Base-by-base conservation (phyloP, 176 grass and related monocot species). In the Aegilops tauschii region DNA sequence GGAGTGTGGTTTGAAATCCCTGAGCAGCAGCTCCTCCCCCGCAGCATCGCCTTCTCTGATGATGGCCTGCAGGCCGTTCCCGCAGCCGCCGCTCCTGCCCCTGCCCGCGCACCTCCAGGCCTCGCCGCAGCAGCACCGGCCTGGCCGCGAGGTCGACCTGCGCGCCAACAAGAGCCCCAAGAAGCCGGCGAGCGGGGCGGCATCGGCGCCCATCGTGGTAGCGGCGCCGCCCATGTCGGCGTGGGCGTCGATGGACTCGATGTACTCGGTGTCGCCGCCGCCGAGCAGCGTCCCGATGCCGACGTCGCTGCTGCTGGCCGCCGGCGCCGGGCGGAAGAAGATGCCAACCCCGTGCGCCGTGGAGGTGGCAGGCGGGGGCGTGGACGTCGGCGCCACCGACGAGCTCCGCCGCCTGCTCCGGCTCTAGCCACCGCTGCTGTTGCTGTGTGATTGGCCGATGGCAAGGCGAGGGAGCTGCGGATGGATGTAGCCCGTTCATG, bases 231-330 rank as follows among this genome's bases (percentile, higher is more conserved):
- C 73, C 3, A 44, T 44, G 44, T 70, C 31, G 36, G 79, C 17
- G 36, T 92, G 85, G 87, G 25, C 87, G 80, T 64, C 11, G 65
- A 87, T 52, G 80, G 90, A 78, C 59, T 87, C 92, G 7, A 70
- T 89, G 67, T 92, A 91, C 85, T 94, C 92, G 3, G 92, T 86
- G 67, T 94, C 92, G 58, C 92, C 95, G 13, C 90, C 95, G 37
- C 95, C 95, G 29, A 97, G 95, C 85, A 83, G 95, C 80, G 88
- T 97, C 59, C 95, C 95, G 36, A 90, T 94, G 88, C 95, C 95
- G n/a, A 94, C 85, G 47, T 92, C 91, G 4, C 61, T 93, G 44
- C 69, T 97, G 83, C 67, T 67, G 82, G 63, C 82, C 3, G 4
- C 66, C 2, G 61, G 77, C 25, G 9, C 25, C 13, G 73, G 44